Evolutionary conservation across 768 basidiomycete species (phyloP).

Genomic region (Boletellus ananiceps): DNA sequence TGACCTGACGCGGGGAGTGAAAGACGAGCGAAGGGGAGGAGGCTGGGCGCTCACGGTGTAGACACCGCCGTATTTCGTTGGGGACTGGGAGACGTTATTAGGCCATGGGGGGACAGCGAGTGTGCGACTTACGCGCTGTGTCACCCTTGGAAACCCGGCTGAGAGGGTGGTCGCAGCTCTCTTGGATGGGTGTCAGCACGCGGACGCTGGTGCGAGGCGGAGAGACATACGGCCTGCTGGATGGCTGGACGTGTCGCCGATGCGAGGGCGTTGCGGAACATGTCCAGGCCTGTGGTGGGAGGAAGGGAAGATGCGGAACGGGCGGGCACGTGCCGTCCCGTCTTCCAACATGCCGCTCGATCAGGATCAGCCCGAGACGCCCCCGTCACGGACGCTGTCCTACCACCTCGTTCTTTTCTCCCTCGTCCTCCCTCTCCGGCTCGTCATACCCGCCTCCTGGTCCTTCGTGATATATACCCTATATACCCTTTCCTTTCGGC

Average conservation of each 20-base stretch:
- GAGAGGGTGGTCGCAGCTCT: constrained; percentile 73
- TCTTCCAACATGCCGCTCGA: neutral
- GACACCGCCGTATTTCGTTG: constrained; percentile 89
- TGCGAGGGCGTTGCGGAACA: constrained; percentile 66
- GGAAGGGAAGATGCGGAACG: constrained; percentile 32
- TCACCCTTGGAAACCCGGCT: constrained; percentile 72
- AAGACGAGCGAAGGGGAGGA: constrained; percentile 6
- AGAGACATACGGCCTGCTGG: constrained; percentile 46
- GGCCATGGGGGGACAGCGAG: constrained; percentile 3
- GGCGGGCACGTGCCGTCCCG: constrained; percentile 6
- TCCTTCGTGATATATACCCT: constrained; percentile 49
- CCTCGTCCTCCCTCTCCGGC: constrained; percentile 61
- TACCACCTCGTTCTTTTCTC: constrained; percentile 58
- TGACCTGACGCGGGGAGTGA: constrained; percentile 56
- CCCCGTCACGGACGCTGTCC: constrained; percentile 39
- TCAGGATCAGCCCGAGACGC: constrained; percentile 20
- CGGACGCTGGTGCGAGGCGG: neutral
- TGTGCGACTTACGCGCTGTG: constrained; percentile 53
- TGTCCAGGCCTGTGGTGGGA: constrained; percentile 19
- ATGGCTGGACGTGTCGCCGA: constrained; percentile 51
- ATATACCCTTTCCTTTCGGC: constrained; percentile 38
- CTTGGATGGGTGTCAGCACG: constrained; percentile 32
- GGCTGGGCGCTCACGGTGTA: constrained; percentile 62
- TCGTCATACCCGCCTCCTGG: constrained; percentile 62
- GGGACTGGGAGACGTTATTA: constrained; percentile 44